Evolutionary conservation across 2,329 filamentous ascomycete species (phyloP), one percentile per base, ranked within the genome.

Genomic region (Scortechinia acanthostroma): DNA sequence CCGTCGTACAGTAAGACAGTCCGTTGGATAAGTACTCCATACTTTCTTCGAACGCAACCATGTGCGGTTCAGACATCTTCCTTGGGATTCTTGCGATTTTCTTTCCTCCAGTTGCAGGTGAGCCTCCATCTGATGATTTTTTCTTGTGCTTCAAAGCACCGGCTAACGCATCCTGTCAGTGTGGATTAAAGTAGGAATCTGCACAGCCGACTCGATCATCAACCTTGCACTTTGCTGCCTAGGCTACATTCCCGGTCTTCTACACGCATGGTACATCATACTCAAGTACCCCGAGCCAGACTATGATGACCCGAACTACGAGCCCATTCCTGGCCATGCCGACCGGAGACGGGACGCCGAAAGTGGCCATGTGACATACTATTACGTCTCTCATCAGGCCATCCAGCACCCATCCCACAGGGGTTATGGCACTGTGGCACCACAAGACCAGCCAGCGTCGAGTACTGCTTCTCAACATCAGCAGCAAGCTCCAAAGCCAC

Each of bases 181-280:
- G 10, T 40, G 35, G 35, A 19, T 40, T 17, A 40, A 40, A 17
- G 17, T 10, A 40, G 35, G 35, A 19, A 40, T 40, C 35, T 40
- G 35, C 17, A 40, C 35, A 6, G 35, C 35, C 35, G 35, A 40
- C 35, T 40, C 35, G 10, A 19, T 40, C 20, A 40, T 40, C 35
- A 40, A 40, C 35, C 17, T 40, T 19, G 17, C 35, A 13, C 35
- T 40, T 19, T 19, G 10, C 10, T 19, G 10, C 10, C 35, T 40
- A 6, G 35, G 35, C 35, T 40, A 40, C 35, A 19, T 40, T 17
- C 35, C 35, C 10, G 35, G 35, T 40, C 35, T 40, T 19, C 10
- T 40, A 10, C 35, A 40, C 35, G 35, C 35, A 10, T 40, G 35
- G 35, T 40, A 40, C 35, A 40, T 40, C 6, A 40, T 40, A 13